Conservation (phyloP, 768 basidiomycete genomes). For the Coprinellus micaceus region DNA sequence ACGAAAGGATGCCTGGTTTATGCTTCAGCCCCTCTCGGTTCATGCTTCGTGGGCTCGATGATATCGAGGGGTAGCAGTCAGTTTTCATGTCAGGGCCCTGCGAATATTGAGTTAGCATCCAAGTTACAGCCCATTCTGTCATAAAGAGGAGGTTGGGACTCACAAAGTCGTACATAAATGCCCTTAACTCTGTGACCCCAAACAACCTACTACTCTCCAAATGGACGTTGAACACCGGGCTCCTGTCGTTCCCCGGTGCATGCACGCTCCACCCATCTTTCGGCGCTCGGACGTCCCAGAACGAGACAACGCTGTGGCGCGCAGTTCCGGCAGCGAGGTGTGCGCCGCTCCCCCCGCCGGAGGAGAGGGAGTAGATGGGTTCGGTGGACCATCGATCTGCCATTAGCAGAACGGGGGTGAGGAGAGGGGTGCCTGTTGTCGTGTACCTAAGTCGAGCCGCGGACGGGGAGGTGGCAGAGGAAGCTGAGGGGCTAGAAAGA, state of each 20-base stretch:
- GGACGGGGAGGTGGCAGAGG: no score
- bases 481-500: no score
- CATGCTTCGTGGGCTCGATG: neutral
- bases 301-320: constrained; percentile 70
- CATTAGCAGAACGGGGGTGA: constrained; percentile 58
- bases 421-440: constrained; percentile 25
- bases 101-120: neutral
- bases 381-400: constrained; percentile 67
- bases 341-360: constrained; percentile 64
- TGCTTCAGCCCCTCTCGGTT: constrained; percentile 6
- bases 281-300: constrained; percentile 76
- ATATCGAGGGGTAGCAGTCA: neutral
- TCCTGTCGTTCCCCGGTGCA: constrained; percentile 73
- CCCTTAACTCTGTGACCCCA: constrained; percentile 71
- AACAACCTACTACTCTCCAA: constrained; percentile 78
- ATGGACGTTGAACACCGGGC: constrained; percentile 71
- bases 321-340: constrained; percentile 76
- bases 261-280: constrained; percentile 71
- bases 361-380: constrained; percentile 72
- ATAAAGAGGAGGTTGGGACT: constrained; percentile 19
- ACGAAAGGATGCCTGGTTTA: constrained; percentile 1
- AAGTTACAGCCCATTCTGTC: neutral
- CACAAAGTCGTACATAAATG: constrained; percentile 78
- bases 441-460: no score
- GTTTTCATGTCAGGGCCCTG: neutral